A percentile compares a stretch with the other conserved stretches of the same genome.
phyloP scores from a whole-genome alignment of 2,329 filamentous ascomycete species.

The Fusarium lyarnte region DNA sequence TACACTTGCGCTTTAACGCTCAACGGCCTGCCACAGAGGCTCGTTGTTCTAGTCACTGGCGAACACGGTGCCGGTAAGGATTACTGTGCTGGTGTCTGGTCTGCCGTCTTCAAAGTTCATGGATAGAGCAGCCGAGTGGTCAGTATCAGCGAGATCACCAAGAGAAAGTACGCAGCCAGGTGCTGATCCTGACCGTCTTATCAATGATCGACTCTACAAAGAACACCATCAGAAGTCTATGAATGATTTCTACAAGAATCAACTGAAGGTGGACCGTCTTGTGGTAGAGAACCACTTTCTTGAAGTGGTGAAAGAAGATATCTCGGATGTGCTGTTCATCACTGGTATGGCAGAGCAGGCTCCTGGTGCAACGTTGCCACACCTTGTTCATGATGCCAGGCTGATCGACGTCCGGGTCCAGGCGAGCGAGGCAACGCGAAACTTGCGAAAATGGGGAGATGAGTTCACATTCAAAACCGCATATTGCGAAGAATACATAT shows the following conservation, averaged over 20 bases:
- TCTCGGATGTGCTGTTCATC: constrained; percentile 66
- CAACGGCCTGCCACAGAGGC: constrained; percentile 48
- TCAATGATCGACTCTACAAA: constrained; percentile 67
- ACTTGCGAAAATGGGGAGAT: constrained; percentile 47
- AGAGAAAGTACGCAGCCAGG: constrained; percentile 64
- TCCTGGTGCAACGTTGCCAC: constrained; percentile 63
- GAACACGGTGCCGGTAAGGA: constrained; percentile 67
- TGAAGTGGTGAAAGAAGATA: constrained; percentile 53
- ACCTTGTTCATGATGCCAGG: constrained; percentile 61
- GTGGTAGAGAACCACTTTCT: constrained; percentile 64
- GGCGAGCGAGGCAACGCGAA: constrained; percentile 51
- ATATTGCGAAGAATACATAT: neutral
- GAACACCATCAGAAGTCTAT: constrained; percentile 65
- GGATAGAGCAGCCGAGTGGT: constrained; percentile 47
- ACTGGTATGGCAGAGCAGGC: constrained; percentile 71
- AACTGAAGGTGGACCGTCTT: constrained; percentile 54
- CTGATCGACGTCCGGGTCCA: constrained; percentile 64
- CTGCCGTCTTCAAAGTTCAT: constrained; percentile 48
- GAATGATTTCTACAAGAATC: constrained; percentile 60
- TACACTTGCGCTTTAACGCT: constrained; percentile 65
- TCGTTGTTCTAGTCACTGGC: constrained; percentile 68
- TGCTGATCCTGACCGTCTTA: constrained; percentile 58
- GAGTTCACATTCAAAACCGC: fast-evolving
- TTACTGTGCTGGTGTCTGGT: constrained; percentile 65
- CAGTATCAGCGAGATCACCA: constrained; percentile 53